A percentile compares a stretch with the other conserved stretches of the same genome.
phyloP scores from a whole-genome alignment of 140 eudicot genomes.

The Bidens hawaiensis region DNA sequence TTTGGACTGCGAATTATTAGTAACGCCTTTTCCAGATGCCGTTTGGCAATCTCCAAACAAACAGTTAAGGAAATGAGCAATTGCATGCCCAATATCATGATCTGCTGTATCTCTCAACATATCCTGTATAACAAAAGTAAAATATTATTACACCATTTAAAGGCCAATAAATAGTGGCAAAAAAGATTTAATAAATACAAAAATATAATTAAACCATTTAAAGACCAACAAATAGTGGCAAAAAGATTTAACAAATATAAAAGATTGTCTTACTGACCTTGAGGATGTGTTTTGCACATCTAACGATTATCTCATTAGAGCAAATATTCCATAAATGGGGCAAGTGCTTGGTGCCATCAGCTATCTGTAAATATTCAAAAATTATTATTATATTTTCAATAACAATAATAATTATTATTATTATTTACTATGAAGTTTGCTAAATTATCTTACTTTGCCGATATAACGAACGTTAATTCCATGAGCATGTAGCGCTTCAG shows the following conservation, averaged over 20 bases:
- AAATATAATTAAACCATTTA: background rate
- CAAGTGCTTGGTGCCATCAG: conserved; percentile 86
- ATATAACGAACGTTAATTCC: conserved; percentile 94
- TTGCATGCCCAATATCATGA: conserved; percentile 82
- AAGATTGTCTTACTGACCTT: conserved; percentile 50
- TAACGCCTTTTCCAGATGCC: conserved; percentile 41
- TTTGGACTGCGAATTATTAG: conserved; percentile 34
- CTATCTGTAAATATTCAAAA: conserved; percentile 47
- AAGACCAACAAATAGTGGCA: background rate
- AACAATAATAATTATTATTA: background rate
- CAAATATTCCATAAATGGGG: conserved; percentile 98
- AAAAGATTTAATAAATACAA: background rate
- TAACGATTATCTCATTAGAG: conserved; percentile 72
- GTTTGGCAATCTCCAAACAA: conserved; percentile 71
- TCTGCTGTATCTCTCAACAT: conserved; percentile 78
- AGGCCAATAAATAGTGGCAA: background rate
- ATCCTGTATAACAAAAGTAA: conserved; percentile 45
- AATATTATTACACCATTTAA: background rate
- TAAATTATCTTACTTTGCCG: conserved; percentile 66
- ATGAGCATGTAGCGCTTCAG: conserved; percentile 98
- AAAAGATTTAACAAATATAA: background rate
- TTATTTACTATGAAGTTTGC: background rate
- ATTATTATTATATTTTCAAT: background rate
- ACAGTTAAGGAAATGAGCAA: conserved; percentile 80
- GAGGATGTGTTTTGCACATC: conserved; percentile 89